Base-by-base conservation (phyloP, 1,284 basidiomycete species). In the Cystobasidium sp. region DNA sequence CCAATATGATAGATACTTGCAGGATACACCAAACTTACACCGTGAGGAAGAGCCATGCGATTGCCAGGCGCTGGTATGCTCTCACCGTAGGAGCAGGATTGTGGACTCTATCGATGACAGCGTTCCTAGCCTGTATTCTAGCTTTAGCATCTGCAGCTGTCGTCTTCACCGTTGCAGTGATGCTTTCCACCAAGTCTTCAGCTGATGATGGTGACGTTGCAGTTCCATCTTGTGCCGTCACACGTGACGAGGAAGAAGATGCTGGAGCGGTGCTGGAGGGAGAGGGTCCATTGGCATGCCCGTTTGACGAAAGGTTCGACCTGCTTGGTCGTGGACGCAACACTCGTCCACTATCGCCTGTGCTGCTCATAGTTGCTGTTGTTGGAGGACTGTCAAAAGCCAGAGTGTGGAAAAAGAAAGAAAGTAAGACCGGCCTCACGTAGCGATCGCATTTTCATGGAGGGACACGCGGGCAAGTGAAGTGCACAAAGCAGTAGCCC, bases 1-100 rank as follows among this genome's bases (percentile, higher is more conserved):
- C 20, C 58, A 41, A 37, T 18, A 58, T n/a, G 7, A 46, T 22
- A 24, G 31, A 43, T 10, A 22, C 10, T 41, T 56, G 7, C 18
- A 31, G 22, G 43, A 31, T 31, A 31, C 2, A 31, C 53, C 39
- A 56, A 18, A 49, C 70, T 53, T 22, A 73, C 70, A 73, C 70
- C 31, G 70, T 73, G 16, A 65, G 53, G 55, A 56, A 46, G n/a
- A 73, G 63, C 43, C 47, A 56, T 24, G 58, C 70, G 14, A 65
- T 51, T 16, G 53, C 62, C 7, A 56, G 56, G 12, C 56, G 70
- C 22, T 73, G 70, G 63, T 73, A 73, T 12, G 70, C 59, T 49
- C 66, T 49, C 56, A 73, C 41, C 9, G 8, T 22, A 0, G 70
- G 70, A 44, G 70, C 56, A 31, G 70, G 62, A 41, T 66, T 52